A percentile compares a stretch with the other conserved stretches of the same genome.
These are phyloP conservation scores for Mycena kentingensis DNA, from an alignment of 768 basidiomycete species.

Conservation along the genomic window DNA sequence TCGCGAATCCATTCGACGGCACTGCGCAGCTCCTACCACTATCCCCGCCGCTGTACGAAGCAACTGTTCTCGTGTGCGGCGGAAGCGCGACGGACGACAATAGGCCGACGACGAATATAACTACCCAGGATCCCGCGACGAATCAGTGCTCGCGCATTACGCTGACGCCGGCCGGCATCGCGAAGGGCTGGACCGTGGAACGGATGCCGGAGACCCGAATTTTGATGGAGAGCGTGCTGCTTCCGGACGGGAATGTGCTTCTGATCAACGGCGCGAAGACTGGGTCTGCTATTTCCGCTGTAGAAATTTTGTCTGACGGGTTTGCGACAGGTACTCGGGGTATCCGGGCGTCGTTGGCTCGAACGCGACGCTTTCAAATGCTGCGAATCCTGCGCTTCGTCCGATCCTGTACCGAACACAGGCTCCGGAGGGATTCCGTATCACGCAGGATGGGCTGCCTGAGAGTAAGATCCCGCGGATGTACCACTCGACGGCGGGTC, in stretches of 20 bases:
- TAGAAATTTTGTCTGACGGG: conserved; percentile 37
- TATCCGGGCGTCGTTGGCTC: conserved; percentile 46
- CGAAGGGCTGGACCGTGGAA: conserved; percentile 56
- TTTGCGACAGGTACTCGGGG: conserved; percentile 51
- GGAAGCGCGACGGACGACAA: conserved; percentile 52
- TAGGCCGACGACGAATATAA: conserved; percentile 44
- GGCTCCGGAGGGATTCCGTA: conserved; percentile 50
- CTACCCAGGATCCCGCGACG: conserved; percentile 55
- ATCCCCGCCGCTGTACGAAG: conserved; percentile 43
- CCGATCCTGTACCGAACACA: conserved; percentile 40
- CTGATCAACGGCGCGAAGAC: conserved; percentile 45
- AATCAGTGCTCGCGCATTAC: conserved; percentile 55
- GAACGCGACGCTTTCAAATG: conserved; percentile 24
- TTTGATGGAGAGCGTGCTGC: conserved; percentile 60
- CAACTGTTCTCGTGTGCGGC: conserved; percentile 58
- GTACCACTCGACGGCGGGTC: conserved; percentile 60
- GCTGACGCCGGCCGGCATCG: conserved; percentile 49
- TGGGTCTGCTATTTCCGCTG: conserved; percentile 27
- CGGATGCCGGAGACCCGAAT: conserved; percentile 53
- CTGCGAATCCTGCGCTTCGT: conserved; percentile 14
- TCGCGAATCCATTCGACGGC: conserved; percentile 63
- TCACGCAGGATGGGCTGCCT: conserved; percentile 47
- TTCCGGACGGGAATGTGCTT: conserved; percentile 57
- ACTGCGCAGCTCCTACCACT: conserved; percentile 57
- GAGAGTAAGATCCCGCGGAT: conserved; percentile 51